phyloP scores from a whole-genome alignment of 75 land plant species.

The Chamaecyparis obtusa region DNA sequence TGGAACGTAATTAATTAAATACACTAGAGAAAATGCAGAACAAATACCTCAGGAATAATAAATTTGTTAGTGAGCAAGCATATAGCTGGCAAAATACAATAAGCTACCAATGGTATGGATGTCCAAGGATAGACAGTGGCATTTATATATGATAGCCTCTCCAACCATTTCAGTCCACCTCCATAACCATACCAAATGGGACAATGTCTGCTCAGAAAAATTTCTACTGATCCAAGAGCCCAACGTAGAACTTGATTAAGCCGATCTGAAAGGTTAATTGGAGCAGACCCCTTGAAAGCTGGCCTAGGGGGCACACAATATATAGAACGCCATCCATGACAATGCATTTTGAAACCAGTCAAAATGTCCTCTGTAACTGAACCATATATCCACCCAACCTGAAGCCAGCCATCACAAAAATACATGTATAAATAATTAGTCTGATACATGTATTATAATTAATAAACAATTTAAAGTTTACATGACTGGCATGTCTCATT shows the following conservation, averaged over 20 bases:
- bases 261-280: constrained; percentile 70
- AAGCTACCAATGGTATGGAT: constrained; percentile 60
- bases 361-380: constrained; percentile 77
- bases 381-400: constrained; percentile 89
- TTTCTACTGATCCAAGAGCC: constrained; percentile 83
- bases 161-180: constrained; percentile 56
- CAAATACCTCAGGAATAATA: constrained; percentile 54
- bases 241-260: constrained; percentile 70
- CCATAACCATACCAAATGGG: constrained; percentile 87
- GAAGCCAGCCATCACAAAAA: neutral
- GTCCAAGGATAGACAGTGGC: constrained; percentile 69
- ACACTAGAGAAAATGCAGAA: neutral
- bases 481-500: neutral
- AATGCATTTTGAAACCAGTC: constrained; percentile 75
- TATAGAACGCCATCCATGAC: constrained; percentile 76
- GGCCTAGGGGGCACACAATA: constrained; percentile 69
- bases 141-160: constrained; percentile 66
- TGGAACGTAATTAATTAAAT: neutral
- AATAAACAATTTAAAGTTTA: neutral
- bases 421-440: neutral
- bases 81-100: constrained; percentile 73
- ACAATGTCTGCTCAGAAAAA: constrained; percentile 66
- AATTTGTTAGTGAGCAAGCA: constrained; percentile 73
- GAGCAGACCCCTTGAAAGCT: constrained; percentile 78
- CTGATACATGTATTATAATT: neutral